Evolutionary conservation across 208 protist species (phyloP).

Genomic region (Kentomonas sorsogonicus): DNA sequence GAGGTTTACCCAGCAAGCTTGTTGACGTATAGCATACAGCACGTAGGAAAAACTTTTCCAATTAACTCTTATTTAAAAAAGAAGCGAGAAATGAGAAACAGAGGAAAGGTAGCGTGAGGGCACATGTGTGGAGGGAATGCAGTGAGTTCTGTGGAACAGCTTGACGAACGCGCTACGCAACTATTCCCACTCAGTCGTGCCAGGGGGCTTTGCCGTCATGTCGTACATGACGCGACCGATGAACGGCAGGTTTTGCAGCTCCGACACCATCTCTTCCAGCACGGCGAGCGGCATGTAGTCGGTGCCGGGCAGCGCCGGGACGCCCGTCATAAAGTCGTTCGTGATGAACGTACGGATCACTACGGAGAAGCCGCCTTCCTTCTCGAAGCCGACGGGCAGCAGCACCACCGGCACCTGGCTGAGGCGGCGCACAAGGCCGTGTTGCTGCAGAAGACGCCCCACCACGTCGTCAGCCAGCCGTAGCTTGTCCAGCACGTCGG

Average conservation of each 20-base stretch:
- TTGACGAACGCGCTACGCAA: too few relatives aligned
- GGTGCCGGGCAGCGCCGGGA: slow-evolving; percentile 81
- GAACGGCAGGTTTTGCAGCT: slow-evolving; percentile 63
- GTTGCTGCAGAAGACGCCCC: slow-evolving; percentile 63
- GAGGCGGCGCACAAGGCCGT: slow-evolving; percentile 76
- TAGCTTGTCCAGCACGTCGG: slow-evolving; percentile 83
- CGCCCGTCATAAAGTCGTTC: slow-evolving; percentile 96
- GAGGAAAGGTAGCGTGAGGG: too few relatives aligned
- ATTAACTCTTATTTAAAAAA: too few relatives aligned
- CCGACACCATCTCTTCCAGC: slow-evolving; percentile 78
- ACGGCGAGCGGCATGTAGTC: slow-evolving; percentile 76
- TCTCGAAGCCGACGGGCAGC: slow-evolving; percentile 87
- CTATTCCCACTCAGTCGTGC: slow-evolving; percentile 98
- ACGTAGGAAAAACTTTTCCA: too few relatives aligned
- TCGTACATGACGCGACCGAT: slow-evolving; percentile 94
- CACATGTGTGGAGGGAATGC: too few relatives aligned
- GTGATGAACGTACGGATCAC: slow-evolving; percentile 96
- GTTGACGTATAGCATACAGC: too few relatives aligned
- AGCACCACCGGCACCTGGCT: slow-evolving; percentile 93
- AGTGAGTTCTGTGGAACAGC: too few relatives aligned
- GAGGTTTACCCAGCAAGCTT: too few relatives aligned
- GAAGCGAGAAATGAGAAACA: too few relatives aligned
- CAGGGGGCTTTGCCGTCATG: slow-evolving; percentile 95
- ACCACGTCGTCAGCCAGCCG: slow-evolving; percentile 88
- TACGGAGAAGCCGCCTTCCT: slow-evolving; percentile 50